Evolutionary conservation across 192 early-diverging fungal genomes (phyloP).

Genomic region (Rhizoclosmatium sp.): DNA sequence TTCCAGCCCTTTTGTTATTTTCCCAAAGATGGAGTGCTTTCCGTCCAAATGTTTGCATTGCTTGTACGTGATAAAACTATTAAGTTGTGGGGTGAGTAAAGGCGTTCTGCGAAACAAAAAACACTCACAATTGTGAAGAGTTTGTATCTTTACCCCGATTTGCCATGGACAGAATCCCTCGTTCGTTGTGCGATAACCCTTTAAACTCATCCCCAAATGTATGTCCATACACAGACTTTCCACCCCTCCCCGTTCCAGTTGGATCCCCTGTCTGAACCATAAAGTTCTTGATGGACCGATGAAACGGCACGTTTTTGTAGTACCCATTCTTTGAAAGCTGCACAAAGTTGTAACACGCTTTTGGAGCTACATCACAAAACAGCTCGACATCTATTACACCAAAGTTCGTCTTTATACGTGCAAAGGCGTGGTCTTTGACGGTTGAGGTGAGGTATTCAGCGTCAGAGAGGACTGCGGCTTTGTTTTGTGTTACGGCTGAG

Average conservation of each 20-base stretch:
- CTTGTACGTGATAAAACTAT: slow-evolving; percentile 61
- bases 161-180: slow-evolving; percentile 94
- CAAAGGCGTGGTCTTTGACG: slow-evolving; percentile 82
- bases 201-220: slow-evolving; percentile 62
- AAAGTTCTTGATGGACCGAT: slow-evolving; percentile 70
- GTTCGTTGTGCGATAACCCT: slow-evolving; percentile 76
- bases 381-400: slow-evolving; percentile 85
- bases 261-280: slow-evolving; percentile 67
- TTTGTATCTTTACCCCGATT: slow-evolving; percentile 95
- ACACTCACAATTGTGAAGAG: slow-evolving; percentile 72
- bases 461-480: slow-evolving; percentile 72
- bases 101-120: slow-evolving; percentile 21
- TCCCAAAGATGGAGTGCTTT: slow-evolving; percentile 96
- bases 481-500: slow-evolving; percentile 73
- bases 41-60: slow-evolving; percentile 60
- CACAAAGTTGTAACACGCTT: slow-evolving; percentile 93
- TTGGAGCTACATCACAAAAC: slow-evolving; percentile 78
- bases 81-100: not conserved
- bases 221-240: slow-evolving; percentile 55
- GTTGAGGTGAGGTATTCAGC: slow-evolving; percentile 91
- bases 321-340: slow-evolving; percentile 81
- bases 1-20: slow-evolving; percentile 86
- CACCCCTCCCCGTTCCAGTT: slow-evolving; percentile 61
- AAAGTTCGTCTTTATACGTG: slow-evolving; percentile 79
- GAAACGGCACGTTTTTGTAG: slow-evolving; percentile 85